These are phyloP conservation scores for Psidium friedrichsthalianum DNA, from an alignment of 345 rosid species.

Conservation along the genomic window DNA sequence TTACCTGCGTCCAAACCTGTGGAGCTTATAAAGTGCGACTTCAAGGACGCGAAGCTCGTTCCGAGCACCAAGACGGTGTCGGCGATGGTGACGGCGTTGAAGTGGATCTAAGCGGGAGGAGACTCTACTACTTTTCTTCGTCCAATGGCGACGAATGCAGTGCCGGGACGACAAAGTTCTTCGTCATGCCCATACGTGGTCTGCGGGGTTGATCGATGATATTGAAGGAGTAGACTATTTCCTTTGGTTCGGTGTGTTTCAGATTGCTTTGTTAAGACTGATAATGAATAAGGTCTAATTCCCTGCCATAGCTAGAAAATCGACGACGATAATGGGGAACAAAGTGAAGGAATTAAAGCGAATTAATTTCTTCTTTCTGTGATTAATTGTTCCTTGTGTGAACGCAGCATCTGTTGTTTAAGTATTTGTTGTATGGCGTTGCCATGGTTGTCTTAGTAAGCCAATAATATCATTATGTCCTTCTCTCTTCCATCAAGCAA, in stretches of 20 bases:
- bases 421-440: background rate
- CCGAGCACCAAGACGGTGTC: background rate
- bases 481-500: background rate
- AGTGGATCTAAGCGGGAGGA: background rate
- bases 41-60: slow-evolving; percentile 4
- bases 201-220: background rate
- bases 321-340: background rate
- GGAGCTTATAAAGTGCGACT: slow-evolving; percentile 9
- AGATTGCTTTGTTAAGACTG: background rate
- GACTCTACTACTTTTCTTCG: slow-evolving; percentile 5
- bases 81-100: slow-evolving; percentile 2
- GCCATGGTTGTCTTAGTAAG: background rate
- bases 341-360: background rate
- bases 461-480: background rate
- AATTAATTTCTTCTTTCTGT: background rate
- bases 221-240: background rate
- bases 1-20: slow-evolving; percentile 5
- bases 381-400: background rate
- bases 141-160: slow-evolving; percentile 1
- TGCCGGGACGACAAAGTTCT: slow-evolving; percentile 10
- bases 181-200: background rate
- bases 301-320: background rate
- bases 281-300: background rate
- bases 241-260: background rate
- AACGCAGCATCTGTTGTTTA: background rate